phyloP scores from a whole-genome alignment of 2,329 filamentous ascomycete species.

The Epichloe festucae region DNA sequence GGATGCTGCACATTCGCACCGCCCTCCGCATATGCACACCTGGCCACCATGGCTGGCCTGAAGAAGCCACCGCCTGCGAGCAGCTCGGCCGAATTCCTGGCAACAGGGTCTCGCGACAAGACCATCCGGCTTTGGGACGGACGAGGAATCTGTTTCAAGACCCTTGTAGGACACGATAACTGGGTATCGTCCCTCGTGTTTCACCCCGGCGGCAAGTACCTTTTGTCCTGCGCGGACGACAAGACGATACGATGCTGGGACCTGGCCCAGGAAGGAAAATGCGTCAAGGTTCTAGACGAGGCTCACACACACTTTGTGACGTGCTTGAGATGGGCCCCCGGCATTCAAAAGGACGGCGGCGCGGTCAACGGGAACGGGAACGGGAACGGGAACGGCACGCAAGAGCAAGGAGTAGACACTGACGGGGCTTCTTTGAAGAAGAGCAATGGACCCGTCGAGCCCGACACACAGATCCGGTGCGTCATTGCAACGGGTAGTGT shows the following conservation, averaged over 20 bases:
- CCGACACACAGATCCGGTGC: slow-evolving; percentile 59
- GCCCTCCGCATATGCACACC: slow-evolving; percentile 59
- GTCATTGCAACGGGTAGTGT: slow-evolving; percentile 82
- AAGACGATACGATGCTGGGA: slow-evolving; percentile 94
- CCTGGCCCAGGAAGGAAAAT: slow-evolving; percentile 76
- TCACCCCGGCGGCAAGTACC: slow-evolving; percentile 83
- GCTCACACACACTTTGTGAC: slow-evolving; percentile 76
- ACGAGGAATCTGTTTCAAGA: slow-evolving; percentile 73
- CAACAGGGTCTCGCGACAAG: slow-evolving; percentile 82
- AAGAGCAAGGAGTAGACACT: slow-evolving; percentile 8
- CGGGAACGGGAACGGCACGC: not conserved
- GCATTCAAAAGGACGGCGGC: slow-evolving; percentile 8
- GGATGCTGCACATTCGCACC: slow-evolving; percentile 84
- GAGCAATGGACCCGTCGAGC: slow-evolving; percentile 23
- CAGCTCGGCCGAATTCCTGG: slow-evolving; percentile 75
- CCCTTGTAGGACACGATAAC: slow-evolving; percentile 79
- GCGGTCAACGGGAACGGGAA: slow-evolving; percentile 3
- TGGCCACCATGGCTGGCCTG: slow-evolving; percentile 65
- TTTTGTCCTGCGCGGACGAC: slow-evolving; percentile 77
- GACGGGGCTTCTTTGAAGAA: slow-evolving; percentile 34
- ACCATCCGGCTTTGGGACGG: slow-evolving; percentile 82
- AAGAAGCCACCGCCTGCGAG: slow-evolving; percentile 67
- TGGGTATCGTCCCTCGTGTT: slow-evolving; percentile 83
- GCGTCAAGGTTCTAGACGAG: slow-evolving; percentile 68
- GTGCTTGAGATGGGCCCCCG: slow-evolving; percentile 78